Evolutionary conservation across 306 rosid species (phyloP), one percentile per base, ranked within the genome.

Genomic region (Citrullus amarus): DNA sequence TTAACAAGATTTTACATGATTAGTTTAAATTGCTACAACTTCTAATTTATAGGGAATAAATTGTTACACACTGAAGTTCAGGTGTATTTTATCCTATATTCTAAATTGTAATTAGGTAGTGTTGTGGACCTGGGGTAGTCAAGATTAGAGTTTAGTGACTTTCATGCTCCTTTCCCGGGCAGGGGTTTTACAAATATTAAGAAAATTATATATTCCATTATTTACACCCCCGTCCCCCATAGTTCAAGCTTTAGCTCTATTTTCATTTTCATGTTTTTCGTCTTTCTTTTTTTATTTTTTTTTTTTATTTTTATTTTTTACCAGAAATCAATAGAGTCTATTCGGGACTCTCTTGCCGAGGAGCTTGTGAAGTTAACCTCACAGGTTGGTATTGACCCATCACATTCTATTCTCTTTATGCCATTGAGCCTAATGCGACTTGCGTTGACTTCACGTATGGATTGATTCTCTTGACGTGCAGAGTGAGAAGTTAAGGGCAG

Each of bases 261-360:
- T 77, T 71, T 61, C 67, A 57, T 77, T 66, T 62, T 20, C 18
- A 59, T 32, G 3, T 32, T 2, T 32, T 32, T 32, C 1, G 2
- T 32, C 2, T 32, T 32, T 32, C 22, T 22, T 22, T 22, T 32
- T 32, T 32, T 32, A 2, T 32, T 32, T 44, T 0, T 44, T 44
- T 44, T 4, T 5, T 36, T 36, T 3, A 0, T 36, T 36, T 4
- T 36, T 36, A 2, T 36, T 36, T 70, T 79, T 56, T 79, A 58
- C 53, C 85, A 96, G 99, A 90, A 93, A 81, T 91, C 99, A 55
- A 15, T 96, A 88, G 99, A 96, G 87, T 88, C 97, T 66, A 96
- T 96, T 57, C 99, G 99, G 0, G 97, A 96, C 86, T 96, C 99
- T 81, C 98, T 96, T 63, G 94, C 98, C 8, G 99, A 96, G 83